phyloP scores from a whole-genome alignment of 352 stramenopile species.

The Phytophthora sojae region DNA sequence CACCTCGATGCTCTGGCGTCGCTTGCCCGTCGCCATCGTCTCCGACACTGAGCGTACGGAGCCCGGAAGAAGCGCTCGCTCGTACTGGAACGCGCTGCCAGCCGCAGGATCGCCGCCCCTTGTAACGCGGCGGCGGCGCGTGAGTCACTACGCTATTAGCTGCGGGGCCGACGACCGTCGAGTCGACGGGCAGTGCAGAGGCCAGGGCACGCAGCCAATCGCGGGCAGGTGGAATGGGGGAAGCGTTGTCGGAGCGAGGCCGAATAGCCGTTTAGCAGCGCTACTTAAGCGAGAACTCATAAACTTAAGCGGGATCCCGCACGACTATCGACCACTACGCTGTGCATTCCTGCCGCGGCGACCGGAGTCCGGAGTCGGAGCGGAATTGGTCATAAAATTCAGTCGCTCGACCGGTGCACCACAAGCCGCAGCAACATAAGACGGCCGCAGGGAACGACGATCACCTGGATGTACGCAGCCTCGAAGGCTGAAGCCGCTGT shows the following conservation, averaged over 20 bases:
- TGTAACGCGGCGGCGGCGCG: too few relatives aligned
- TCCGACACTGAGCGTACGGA: too few relatives aligned
- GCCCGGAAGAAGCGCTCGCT: too few relatives aligned
- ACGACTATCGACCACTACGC: neutral
- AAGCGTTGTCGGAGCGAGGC: neutral
- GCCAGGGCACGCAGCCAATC: slow-evolving; percentile 18
- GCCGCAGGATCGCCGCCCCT: too few relatives aligned
- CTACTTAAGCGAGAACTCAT: too few relatives aligned
- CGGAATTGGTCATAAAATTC: neutral
- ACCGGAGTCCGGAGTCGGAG: neutral
- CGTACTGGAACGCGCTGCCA: too few relatives aligned
- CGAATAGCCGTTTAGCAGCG: too few relatives aligned
- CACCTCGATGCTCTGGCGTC: slow-evolving; percentile 67
- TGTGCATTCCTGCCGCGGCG: neutral
- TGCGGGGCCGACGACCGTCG: too few relatives aligned
- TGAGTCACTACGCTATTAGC: too few relatives aligned
- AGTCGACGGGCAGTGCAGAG: neutral
- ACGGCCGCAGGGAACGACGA: neutral
- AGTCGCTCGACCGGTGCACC: neutral
- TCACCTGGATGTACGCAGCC: neutral
- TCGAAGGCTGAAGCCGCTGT: too few relatives aligned
- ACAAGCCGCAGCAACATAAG: neutral
- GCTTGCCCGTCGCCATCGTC: slow-evolving; percentile 31
- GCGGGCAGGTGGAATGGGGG: slow-evolving; percentile 22
- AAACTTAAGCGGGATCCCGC: too few relatives aligned